Evolutionary conservation across 2,329 filamentous ascomycete genomes (phyloP).

Genomic region (Magnaporthiopsis poae): DNA sequence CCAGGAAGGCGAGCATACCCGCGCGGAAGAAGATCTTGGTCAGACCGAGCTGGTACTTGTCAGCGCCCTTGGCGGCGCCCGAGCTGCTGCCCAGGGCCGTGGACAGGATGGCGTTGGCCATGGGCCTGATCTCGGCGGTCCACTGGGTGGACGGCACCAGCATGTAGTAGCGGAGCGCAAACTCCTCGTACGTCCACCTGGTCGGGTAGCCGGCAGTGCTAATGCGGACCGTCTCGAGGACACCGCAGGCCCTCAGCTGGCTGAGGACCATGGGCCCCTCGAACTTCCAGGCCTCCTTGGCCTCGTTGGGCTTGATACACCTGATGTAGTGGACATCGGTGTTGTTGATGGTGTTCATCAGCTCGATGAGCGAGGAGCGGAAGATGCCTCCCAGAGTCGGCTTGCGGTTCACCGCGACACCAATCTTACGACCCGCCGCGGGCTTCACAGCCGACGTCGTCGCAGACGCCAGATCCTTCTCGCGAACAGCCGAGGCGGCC

Average conservation of each 20-base stretch:
- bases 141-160: conserved; percentile 79
- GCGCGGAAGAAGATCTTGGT: conserved; percentile 99
- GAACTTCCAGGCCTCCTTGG: conserved; percentile 93
- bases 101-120: conserved; percentile 84
- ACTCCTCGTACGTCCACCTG: conserved; percentile 97
- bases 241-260: conserved; percentile 94
- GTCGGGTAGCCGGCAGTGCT: conserved; percentile 95
- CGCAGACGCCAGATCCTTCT: conserved; percentile 67
- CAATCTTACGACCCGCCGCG: conserved; percentile 73
- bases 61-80: conserved; percentile 51
- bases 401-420: conserved; percentile 87
- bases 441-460: conserved; percentile 66
- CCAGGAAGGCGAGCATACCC: conserved; percentile 95
- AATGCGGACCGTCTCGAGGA: conserved; percentile 94
- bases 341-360: conserved; percentile 95
- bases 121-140: conserved; percentile 86
- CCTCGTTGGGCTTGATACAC: conserved; percentile 98
- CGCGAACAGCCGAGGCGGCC: conserved; percentile 74
- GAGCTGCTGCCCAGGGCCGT: conserved; percentile 75
- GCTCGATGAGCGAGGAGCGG: conserved; percentile 93
- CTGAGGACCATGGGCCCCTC: conserved; percentile 98
- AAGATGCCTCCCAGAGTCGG: conserved; percentile 96
- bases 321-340: conserved; percentile 98
- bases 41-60: conserved; percentile 94
- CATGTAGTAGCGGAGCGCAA: conserved; percentile 97